Evolutionary conservation across 352 stramenopile species (phyloP).

Genomic region (Phytophthora crassamura): DNA sequence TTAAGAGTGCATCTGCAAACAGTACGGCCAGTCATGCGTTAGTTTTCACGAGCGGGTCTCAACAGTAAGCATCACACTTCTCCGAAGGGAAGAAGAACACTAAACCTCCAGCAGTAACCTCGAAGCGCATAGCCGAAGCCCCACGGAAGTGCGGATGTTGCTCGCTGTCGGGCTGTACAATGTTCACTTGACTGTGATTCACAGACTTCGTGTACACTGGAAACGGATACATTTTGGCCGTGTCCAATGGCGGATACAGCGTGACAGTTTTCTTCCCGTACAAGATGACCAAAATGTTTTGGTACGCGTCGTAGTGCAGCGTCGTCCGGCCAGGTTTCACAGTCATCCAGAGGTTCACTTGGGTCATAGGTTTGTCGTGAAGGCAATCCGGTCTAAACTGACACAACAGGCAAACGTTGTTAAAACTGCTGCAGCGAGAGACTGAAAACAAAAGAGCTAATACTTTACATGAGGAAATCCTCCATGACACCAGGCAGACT

Average conservation of each 20-base stretch:
- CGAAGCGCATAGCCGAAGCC: constrained; percentile 34
- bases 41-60: constrained; percentile 1
- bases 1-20: constrained; percentile 72
- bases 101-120: constrained; percentile 60
- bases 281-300: constrained; percentile 80
- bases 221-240: constrained; percentile 56
- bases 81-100: not conserved
- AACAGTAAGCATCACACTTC: not conserved
- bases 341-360: constrained; percentile 90
- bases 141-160: constrained; percentile 43
- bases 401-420: constrained; percentile 7
- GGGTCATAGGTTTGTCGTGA: constrained; percentile 45
- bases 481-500: constrained; percentile 65
- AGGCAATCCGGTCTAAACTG: constrained; percentile 53
- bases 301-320: constrained; percentile 86
- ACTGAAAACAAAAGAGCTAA: not conserved
- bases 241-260: constrained; percentile 73
- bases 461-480: constrained; percentile 61
- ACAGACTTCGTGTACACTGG: constrained; percentile 74
- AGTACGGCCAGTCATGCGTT: constrained; percentile 1
- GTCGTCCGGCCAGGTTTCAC: constrained; percentile 62
- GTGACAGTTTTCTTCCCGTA: constrained; percentile 73
- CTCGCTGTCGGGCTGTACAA: constrained; percentile 44
- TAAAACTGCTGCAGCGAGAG: not conserved
- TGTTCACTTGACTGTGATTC: constrained; percentile 80